These are phyloP conservation scores for Lophium mytilinum DNA, from an alignment of 495 filamentous ascomycete genomes.

Conservation along the genomic window DNA sequence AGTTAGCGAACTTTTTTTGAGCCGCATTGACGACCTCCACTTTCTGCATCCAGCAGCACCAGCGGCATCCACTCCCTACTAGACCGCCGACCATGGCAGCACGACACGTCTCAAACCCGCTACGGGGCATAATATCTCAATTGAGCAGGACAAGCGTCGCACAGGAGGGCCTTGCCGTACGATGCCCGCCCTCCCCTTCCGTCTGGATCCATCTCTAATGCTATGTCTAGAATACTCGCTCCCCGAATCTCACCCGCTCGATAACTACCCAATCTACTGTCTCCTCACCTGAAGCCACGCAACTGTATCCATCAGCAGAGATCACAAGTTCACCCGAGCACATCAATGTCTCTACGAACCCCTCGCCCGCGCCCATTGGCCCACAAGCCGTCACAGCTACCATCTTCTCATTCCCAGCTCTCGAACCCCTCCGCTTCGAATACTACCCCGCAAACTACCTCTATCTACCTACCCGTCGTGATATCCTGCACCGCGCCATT, in stretches of 20 bases:
- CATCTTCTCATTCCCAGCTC: constrained; percentile 79
- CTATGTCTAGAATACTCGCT: constrained; percentile 44
- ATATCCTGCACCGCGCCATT: constrained; percentile 88
- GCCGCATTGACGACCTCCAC: background rate
- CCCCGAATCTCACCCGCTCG: constrained; percentile 45
- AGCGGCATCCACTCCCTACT: background rate
- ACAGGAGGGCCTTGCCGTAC: constrained; percentile 8
- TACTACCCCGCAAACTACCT: constrained; percentile 76
- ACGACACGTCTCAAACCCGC: constrained; percentile 4
- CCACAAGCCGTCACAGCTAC: constrained; percentile 61
- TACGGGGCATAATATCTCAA: constrained; percentile 11
- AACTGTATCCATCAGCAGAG: constrained; percentile 28
- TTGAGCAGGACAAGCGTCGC: constrained; percentile 5
- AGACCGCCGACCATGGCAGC: constrained; percentile 13
- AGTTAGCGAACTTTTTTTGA: constrained; percentile 13
- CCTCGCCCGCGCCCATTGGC: constrained; percentile 27
- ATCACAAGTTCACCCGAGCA: constrained; percentile 16
- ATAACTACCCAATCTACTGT: constrained; percentile 64
- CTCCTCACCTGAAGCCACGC: constrained; percentile 7
- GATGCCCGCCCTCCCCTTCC: background rate
- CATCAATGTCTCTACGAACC: constrained; percentile 20
- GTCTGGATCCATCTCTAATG: background rate
- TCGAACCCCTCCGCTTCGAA: constrained; percentile 76
- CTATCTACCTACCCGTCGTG: constrained; percentile 73
- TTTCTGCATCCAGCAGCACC: background rate